phyloP scores from a whole-genome alignment of 2,329 filamentous ascomycete genomes.

The Chalaropsis ovoidea region DNA sequence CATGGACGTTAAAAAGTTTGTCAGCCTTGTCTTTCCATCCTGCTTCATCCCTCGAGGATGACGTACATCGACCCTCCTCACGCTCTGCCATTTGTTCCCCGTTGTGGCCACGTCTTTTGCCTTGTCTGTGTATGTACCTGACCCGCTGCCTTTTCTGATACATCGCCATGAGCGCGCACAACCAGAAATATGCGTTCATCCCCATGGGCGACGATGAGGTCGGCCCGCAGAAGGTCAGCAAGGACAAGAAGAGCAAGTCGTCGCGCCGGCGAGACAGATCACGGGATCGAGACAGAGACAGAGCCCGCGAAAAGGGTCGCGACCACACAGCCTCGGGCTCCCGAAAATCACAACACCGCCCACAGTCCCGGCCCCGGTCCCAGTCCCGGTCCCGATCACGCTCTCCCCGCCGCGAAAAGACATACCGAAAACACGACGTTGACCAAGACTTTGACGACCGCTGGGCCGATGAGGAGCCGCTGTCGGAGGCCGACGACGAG shows the following conservation, averaged over 20 bases:
- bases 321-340: not conserved
- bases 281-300: not conserved
- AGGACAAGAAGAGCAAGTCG: conserved; percentile 18
- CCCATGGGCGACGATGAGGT: conserved; percentile 57
- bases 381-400: conserved; percentile 31
- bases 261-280: conserved; percentile 19
- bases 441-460: conserved; percentile 55
- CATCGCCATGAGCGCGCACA: conserved; percentile 38
- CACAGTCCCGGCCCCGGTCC: not conserved
- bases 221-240: conserved; percentile 29
- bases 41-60: not conserved
- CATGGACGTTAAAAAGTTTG: not conserved
- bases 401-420: conserved; percentile 33
- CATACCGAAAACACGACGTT: conserved; percentile 37
- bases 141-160: not conserved
- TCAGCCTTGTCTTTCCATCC: conserved; percentile 16
- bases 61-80: not conserved
- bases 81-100: not conserved
- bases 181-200: conserved; percentile 53
- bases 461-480: conserved; percentile 68
- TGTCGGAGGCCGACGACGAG: conserved; percentile 36
- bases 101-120: not conserved
- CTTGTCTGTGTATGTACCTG: not conserved
- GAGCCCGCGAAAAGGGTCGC: conserved; percentile 1
- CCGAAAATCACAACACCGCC: not conserved